These are phyloP conservation scores for Aspergillus bridgeri DNA, from an alignment of 495 filamentous ascomycete genomes.

Conservation along the genomic window DNA sequence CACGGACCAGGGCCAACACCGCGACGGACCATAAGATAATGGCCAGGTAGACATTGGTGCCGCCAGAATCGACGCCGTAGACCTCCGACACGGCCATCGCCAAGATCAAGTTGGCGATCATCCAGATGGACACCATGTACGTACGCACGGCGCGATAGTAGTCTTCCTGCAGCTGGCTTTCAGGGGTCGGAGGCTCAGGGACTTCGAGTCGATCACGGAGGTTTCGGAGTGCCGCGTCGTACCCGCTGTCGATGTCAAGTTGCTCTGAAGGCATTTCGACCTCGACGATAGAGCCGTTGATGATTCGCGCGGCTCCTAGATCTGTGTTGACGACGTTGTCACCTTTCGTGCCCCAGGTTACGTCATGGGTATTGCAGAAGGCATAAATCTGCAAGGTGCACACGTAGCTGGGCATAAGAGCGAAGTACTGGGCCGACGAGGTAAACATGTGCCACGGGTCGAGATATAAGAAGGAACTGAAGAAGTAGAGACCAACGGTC, in stretches of 20 bases:
- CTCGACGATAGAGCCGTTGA: conserved; percentile 63
- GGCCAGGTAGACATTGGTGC: conserved; percentile 87
- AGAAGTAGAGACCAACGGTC: conserved; percentile 91
- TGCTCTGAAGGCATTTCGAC: conserved; percentile 98
- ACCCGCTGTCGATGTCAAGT: conserved; percentile 95
- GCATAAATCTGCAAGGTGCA: conserved; percentile 98
- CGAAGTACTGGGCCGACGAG: conserved; percentile 86
- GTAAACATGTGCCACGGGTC: conserved; percentile 99
- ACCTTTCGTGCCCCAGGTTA: conserved; percentile 98
- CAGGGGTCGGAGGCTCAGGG: conserved; percentile 53
- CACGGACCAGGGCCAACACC: conserved; percentile 76
- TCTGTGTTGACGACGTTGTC: conserved; percentile 93
- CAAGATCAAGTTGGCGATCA: conserved; percentile 85
- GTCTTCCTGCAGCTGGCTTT: conserved; percentile 89
- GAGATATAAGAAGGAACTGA: conserved; percentile 92
- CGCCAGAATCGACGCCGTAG: conserved; percentile 60
- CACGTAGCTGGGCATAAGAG: conserved; percentile 88
- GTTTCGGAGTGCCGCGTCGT: conserved; percentile 95
- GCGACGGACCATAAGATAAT: conserved; percentile 95
- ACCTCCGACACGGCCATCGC: conserved; percentile 93
- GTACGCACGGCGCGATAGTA: conserved; percentile 98
- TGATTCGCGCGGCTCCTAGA: conserved; percentile 74
- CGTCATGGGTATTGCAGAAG: conserved; percentile 99
- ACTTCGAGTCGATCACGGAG: conserved; percentile 91
- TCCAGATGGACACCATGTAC: conserved; percentile 98